These are phyloP conservation scores for Gossypium raimondii DNA, from an alignment of 345 rosid genomes.

Conservation along the genomic window DNA sequence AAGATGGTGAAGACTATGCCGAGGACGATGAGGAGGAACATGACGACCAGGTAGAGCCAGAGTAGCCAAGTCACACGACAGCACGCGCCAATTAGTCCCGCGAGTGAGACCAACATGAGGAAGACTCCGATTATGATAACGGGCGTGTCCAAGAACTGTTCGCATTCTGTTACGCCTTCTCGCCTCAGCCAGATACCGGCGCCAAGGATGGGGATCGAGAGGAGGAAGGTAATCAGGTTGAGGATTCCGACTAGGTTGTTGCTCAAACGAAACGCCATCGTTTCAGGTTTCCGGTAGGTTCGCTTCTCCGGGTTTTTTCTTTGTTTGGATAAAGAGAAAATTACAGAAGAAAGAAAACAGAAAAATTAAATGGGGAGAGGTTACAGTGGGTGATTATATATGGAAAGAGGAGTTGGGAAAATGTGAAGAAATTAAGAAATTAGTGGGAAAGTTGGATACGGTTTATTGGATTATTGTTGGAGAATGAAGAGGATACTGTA, in stretches of 20 bases:
- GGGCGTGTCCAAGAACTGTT: conserved; percentile 67
- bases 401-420: not conserved
- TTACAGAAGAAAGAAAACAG: not conserved
- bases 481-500: not conserved
- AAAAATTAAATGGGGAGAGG: not conserved
- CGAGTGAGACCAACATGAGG: conserved; percentile 65
- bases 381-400: not conserved
- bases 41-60: conserved; percentile 67
- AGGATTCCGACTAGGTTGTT: conserved; percentile 77
- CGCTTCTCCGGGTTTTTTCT: not conserved
- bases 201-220: conserved; percentile 71
- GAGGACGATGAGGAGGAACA: conserved; percentile 65
- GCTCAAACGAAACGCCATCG: conserved; percentile 41
- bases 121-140: conserved; percentile 65
- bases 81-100: conserved; percentile 84
- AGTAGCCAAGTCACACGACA: conserved; percentile 75
- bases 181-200: conserved; percentile 70
- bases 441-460: not conserved
- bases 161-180: conserved; percentile 64
- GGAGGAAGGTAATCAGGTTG: conserved; percentile 65
- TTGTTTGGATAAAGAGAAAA: conserved; percentile 3
- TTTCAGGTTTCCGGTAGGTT: not conserved
- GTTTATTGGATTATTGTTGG: not conserved
- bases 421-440: not conserved
- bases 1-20: conserved; percentile 69